phyloP scores from a whole-genome alignment of 164 flowering plant species.

The Nymphaea thermarum region DNA sequence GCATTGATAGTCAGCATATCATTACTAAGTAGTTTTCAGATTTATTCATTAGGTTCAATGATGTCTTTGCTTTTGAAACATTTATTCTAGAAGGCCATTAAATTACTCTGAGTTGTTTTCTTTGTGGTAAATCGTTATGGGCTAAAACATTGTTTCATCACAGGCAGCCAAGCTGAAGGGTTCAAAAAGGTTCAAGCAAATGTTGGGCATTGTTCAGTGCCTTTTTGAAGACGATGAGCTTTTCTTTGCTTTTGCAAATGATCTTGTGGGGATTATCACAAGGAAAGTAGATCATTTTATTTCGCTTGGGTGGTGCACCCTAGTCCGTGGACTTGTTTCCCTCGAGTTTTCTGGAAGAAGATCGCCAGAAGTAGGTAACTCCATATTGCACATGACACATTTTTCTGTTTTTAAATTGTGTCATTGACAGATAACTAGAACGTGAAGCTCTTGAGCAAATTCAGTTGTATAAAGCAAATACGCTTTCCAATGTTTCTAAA shows the following conservation, averaged over 20 bases:
- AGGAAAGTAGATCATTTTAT: conserved; percentile 59
- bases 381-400: background rate
- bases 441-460: too few relatives aligned
- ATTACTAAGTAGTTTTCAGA: too few relatives aligned
- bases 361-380: conserved; percentile 27
- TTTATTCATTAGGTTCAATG: too few relatives aligned
- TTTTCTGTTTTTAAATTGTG: background rate
- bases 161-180: conserved; percentile 47
- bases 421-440: background rate
- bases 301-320: conserved; percentile 71
- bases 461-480: too few relatives aligned
- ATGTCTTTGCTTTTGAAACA: too few relatives aligned
- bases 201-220: conserved; percentile 54
- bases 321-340: conserved; percentile 45
- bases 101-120: too few relatives aligned
- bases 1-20: too few relatives aligned
- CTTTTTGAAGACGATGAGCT: conserved; percentile 57
- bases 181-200: conserved; percentile 35
- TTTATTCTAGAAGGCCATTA: too few relatives aligned
- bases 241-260: conserved; percentile 28
- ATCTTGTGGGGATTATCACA: conserved; percentile 32
- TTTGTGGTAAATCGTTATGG: too few relatives aligned
- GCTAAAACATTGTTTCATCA: background rate
- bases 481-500: too few relatives aligned
- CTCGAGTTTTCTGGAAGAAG: conserved; percentile 18